Evolutionary conservation across 2,329 filamentous ascomycete species (phyloP).

Genomic region (Chrysoporthe puriensis): DNA sequence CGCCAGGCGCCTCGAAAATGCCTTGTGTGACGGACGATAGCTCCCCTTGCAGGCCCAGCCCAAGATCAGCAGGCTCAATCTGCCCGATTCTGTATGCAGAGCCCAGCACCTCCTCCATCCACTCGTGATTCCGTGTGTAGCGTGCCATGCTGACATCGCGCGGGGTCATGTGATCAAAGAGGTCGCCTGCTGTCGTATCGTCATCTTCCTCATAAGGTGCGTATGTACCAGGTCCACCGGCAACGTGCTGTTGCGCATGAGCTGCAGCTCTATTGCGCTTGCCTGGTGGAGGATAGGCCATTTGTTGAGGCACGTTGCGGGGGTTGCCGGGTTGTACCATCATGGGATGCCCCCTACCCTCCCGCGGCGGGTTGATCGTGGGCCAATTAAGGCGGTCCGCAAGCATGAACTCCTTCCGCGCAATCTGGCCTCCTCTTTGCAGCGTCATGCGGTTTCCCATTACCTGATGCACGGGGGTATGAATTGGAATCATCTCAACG

Average conservation of each 20-base stretch:
- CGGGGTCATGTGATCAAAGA: slow-evolving; percentile 87
- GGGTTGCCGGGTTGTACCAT: slow-evolving; percentile 49
- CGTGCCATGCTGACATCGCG: slow-evolving; percentile 85
- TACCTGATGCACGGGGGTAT: slow-evolving; percentile 61
- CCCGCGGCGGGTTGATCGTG: slow-evolving; percentile 71
- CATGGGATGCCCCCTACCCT: slow-evolving; percentile 55
- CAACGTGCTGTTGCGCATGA: slow-evolving; percentile 42
- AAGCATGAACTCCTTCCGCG: slow-evolving; percentile 93
- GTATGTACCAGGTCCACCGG: slow-evolving; percentile 31
- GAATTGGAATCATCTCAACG: slow-evolving; percentile 66
- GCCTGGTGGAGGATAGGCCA: slow-evolving; percentile 65
- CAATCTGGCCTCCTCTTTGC: slow-evolving; percentile 77
- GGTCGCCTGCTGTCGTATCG: slow-evolving; percentile 82
- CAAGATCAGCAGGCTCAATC: slow-evolving; percentile 85
- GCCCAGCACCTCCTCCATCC: slow-evolving; percentile 97
- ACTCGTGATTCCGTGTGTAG: slow-evolving; percentile 95
- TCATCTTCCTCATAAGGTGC: slow-evolving; percentile 80
- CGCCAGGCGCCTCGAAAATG: slow-evolving; percentile 71
- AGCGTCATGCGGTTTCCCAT: slow-evolving; percentile 67
- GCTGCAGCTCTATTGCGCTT: slow-evolving; percentile 57
- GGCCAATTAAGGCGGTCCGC: slow-evolving; percentile 91
- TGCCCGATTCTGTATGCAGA: slow-evolving; percentile 86
- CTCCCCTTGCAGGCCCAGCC: slow-evolving; percentile 82
- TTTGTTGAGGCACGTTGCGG: slow-evolving; percentile 59
- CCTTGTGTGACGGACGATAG: slow-evolving; percentile 81